Percentiles rank a stretch among this genome's conserved stretches.
phyloP scores from a whole-genome alignment of 768 basidiomycete genomes.

The Saitozyma podzolica region DNA sequence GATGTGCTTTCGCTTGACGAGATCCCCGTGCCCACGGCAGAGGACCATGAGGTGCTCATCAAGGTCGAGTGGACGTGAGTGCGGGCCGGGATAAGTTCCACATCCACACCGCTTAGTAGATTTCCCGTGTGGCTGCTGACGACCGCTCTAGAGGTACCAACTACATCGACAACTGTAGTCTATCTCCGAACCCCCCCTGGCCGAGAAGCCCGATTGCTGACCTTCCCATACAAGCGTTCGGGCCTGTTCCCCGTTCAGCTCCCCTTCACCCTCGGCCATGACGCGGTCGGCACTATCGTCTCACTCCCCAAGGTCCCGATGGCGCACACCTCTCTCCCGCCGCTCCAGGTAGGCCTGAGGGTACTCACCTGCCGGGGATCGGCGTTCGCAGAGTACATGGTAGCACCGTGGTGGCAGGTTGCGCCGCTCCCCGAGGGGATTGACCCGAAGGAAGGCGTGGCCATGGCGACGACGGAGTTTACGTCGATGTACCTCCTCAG shows the following conservation, averaged over 20 bases:
- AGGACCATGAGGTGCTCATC: conserved; percentile 58
- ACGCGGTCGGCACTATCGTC: conserved; percentile 73
- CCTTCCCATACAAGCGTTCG: conserved; percentile 64
- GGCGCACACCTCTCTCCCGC: conserved; percentile 54
- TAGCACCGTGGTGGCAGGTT: conserved; percentile 64
- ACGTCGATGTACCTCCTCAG: conserved; percentile 73
- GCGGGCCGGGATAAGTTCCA: neutral
- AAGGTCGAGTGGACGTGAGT: conserved; percentile 38
- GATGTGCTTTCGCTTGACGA: conserved; percentile 60
- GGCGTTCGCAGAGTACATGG: conserved; percentile 68
- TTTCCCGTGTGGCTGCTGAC: too few species aligned
- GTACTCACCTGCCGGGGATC: conserved; percentile 57
- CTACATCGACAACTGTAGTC: conserved; percentile 60
- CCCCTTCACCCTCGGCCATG: conserved; percentile 65
- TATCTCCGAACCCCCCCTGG: neutral
- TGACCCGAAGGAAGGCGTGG: conserved; percentile 65
- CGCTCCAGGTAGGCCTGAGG: conserved; percentile 65
- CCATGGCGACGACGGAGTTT: conserved; percentile 69
- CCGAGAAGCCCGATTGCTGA: neutral
- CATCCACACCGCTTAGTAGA: neutral
- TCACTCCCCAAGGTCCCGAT: conserved; percentile 67
- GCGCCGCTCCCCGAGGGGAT: conserved; percentile 64
- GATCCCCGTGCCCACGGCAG: conserved; percentile 66
- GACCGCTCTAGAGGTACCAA: conserved; percentile 60
- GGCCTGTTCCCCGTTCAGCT: conserved; percentile 57